phyloP scores from a whole-genome alignment of 352 stramenopile species.

The Phytopythium mirpurense region DNA sequence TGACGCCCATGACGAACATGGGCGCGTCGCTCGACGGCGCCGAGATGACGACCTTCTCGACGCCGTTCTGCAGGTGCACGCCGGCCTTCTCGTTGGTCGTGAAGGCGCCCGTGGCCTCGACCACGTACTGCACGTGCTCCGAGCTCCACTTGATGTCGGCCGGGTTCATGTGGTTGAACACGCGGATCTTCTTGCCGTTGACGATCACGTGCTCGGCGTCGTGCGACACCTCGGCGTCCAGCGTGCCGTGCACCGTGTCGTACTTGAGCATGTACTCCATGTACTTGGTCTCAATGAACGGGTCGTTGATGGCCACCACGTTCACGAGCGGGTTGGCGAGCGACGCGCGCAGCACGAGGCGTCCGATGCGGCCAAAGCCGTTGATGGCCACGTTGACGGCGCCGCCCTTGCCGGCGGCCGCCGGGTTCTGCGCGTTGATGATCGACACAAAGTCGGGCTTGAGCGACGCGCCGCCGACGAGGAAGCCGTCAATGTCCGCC shows the following conservation, averaged over 20 bases:
- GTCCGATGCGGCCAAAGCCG: constrained; percentile 98
- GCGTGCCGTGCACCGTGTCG: constrained; percentile 92
- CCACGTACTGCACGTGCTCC: constrained; percentile 92
- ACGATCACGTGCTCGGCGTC: constrained; percentile 88
- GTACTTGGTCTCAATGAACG: constrained; percentile 95
- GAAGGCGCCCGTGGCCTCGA: constrained; percentile 86
- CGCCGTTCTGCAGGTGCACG: constrained; percentile 90
- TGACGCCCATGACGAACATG: constrained; percentile 99
- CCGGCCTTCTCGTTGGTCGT: constrained; percentile 89
- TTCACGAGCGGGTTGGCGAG: constrained; percentile 81
- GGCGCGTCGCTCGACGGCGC: constrained; percentile 97
- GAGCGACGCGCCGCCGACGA: constrained; percentile 97
- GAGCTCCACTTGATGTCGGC: constrained; percentile 91
- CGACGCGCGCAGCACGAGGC: constrained; percentile 93
- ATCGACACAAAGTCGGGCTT: constrained; percentile 97
- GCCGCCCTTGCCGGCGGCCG: constrained; percentile 13
- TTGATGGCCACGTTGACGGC: constrained; percentile 97
- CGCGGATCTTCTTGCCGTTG: constrained; percentile 90
- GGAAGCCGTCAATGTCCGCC: constrained; percentile 97
- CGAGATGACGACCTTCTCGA: constrained; percentile 97
- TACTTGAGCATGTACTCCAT: constrained; percentile 94
- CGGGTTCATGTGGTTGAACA: constrained; percentile 94
- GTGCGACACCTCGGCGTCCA: constrained; percentile 81
- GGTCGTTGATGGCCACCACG: constrained; percentile 93
- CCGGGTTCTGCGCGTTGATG: constrained; percentile 89